Conservation (phyloP, 2,329 filamentous ascomycete species). For the Aschersonia sp. region DNA sequence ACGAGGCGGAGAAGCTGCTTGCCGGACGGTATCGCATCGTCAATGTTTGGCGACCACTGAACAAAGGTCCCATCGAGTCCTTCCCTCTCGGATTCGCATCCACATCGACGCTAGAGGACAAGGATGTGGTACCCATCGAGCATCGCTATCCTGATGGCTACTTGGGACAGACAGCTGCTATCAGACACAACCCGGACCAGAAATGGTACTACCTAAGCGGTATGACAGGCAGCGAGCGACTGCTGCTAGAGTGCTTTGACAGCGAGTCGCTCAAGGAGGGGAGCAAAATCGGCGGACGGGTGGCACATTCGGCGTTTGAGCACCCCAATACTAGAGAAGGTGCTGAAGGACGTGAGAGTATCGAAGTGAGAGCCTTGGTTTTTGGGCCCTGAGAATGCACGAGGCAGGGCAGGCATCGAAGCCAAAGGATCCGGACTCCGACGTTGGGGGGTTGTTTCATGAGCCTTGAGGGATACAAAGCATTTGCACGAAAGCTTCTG, state of each 20-base stretch:
- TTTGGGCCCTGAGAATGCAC: slow-evolving; percentile 40
- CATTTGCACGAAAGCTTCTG: too few relatives aligned
- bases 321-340: slow-evolving; percentile 58
- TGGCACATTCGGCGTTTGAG: slow-evolving; percentile 66
- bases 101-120: slow-evolving; percentile 42
- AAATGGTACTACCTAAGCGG: slow-evolving; percentile 71
- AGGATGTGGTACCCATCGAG: slow-evolving; percentile 57
- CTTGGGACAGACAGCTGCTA: slow-evolving; percentile 59
- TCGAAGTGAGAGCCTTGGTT: slow-evolving; percentile 75
- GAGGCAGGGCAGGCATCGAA: not conserved
- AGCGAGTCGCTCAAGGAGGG: slow-evolving; percentile 39
- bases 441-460: not conserved
- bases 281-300: slow-evolving; percentile 35
- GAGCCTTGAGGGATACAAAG: too few relatives aligned
- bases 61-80: slow-evolving; percentile 44
- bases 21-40: slow-evolving; percentile 63
- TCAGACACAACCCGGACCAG: slow-evolving; percentile 46
- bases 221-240: slow-evolving; percentile 57
- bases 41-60: slow-evolving; percentile 69
- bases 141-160: slow-evolving; percentile 53
- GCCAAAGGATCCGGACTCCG: not conserved
- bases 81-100: slow-evolving; percentile 57
- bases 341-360: slow-evolving; percentile 66
- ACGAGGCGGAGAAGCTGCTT: slow-evolving; percentile 51
- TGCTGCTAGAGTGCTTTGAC: slow-evolving; percentile 70